A percentile compares a stretch with the other conserved stretches of the same genome.
phyloP scores from a whole-genome alignment of 1,284 basidiomycete species.

The Meira nashicola region DNA sequence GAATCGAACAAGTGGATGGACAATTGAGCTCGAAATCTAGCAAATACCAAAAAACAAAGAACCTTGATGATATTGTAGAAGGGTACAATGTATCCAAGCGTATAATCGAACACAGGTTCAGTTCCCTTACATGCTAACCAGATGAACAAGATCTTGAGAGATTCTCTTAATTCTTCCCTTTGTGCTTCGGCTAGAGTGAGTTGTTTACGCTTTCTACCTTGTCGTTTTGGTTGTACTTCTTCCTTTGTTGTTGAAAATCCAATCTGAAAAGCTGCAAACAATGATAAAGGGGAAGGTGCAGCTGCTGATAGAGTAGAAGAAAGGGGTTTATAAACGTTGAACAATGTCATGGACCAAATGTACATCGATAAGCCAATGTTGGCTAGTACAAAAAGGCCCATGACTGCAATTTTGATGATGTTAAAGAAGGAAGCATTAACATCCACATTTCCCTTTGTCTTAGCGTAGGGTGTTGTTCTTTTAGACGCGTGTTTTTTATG shows the following conservation, averaged over 20 bases:
- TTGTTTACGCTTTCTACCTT: background rate
- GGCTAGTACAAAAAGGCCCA: conserved; percentile 2
- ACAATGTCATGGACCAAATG: background rate
- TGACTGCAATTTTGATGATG: background rate
- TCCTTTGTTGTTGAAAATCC: background rate
- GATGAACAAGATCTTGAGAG: conserved; percentile 5
- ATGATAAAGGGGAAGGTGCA: background rate
- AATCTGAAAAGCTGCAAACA: background rate
- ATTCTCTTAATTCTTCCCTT: conserved; percentile 3
- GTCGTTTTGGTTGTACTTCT: background rate
- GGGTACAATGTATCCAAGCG: conserved; percentile 3
- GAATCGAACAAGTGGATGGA: conserved; percentile 4
- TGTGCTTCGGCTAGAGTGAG: background rate
- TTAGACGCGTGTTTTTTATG: no score
- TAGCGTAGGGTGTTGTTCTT: no score
- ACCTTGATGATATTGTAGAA: conserved; percentile 1
- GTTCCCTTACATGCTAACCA: background rate
- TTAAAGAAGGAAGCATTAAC: no score
- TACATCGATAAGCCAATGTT: background rate
- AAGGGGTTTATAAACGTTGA: conserved; percentile 5
- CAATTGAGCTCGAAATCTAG: conserved; percentile 4
- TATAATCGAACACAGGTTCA: conserved; percentile 7
- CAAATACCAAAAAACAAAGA: conserved; percentile 2
- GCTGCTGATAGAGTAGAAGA: background rate
- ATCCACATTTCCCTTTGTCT: no score